phyloP scores from a whole-genome alignment of 2,329 filamentous ascomycete genomes.

The Fusarium pseudonygamai region DNA sequence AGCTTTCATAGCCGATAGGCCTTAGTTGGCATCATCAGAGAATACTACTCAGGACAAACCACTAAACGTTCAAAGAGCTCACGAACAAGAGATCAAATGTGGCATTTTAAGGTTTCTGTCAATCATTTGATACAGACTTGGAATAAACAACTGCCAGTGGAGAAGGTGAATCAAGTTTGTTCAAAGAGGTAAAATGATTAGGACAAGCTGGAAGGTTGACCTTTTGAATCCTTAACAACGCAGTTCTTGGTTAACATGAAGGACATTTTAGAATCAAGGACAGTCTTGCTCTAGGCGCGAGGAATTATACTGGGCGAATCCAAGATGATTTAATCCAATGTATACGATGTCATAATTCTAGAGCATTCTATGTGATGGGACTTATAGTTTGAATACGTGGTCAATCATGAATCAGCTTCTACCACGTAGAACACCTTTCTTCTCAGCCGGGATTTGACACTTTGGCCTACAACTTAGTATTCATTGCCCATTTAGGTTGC shows the following conservation, averaged over 20 bases:
- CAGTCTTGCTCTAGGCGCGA: accelerated
- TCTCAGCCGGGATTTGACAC: accelerated
- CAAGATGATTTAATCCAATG: background rate
- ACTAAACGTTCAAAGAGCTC: background rate
- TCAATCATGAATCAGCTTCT: background rate
- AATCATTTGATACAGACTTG: background rate
- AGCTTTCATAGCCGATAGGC: background rate
- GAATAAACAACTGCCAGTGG: accelerated
- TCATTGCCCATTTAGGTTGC: accelerated
- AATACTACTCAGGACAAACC: too few relatives aligned
- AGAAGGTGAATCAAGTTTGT: too few relatives aligned
- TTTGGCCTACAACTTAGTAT: too few relatives aligned
- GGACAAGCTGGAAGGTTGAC: background rate
- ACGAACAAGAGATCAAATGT: background rate
- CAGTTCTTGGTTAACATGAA: background rate
- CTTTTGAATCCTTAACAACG: background rate
- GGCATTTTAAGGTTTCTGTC: background rate
- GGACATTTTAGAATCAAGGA: background rate
- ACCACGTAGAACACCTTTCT: accelerated
- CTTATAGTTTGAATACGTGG: background rate
- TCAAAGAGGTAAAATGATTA: background rate
- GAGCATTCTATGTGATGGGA: accelerated
- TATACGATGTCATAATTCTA: background rate
- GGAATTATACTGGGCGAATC: background rate
- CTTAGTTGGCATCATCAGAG: background rate